Base-by-base conservation (phyloP, 2,329 filamentous ascomycete species). In the Colletotrichum liriopes region DNA sequence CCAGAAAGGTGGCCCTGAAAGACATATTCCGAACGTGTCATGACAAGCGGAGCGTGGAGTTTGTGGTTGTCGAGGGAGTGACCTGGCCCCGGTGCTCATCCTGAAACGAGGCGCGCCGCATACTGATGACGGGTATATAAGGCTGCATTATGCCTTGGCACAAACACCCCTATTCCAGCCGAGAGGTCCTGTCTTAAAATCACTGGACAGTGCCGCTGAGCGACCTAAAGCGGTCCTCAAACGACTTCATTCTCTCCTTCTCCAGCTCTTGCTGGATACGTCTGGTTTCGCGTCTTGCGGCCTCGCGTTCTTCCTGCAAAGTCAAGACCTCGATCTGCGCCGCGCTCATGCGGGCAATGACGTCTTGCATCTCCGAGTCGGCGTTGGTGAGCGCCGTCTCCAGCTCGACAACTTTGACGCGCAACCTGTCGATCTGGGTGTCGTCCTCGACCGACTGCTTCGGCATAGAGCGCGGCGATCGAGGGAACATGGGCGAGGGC, bases 281-380 rank as follows among this genome's bases (percentile, higher is more conserved):
- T 77, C 90, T 88, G 70, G 93, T 95, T 81, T 93, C 89, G 62
- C 90, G 89, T 77, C 94, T 89, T 29, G 93, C 93, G 75, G 92
- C 90, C 78, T 96, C 94, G 77, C 90, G 88, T 81, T 93, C 90
- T 75, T 90, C 90, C 81, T 95, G 93, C 59, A 97, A 86, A 79
- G 94, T 92, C 77, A 93, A 90, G 56, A 96, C 94, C 82, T 95
- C 93, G 74, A 96, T 93, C 83, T 96, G 94, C 35, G 93, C 93
- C 76, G 87, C 86, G 82, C 93, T 95, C 91, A 97, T 96, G 77
- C 90, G 89, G 72, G 91, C 87, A 20, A 96, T 92, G 7, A 96
- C 93, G 78, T 94, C 91, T 78, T 94, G 91, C 92, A 96, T 95
- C 82, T 96, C 93, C 58, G 86, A 87, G 78, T 96, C 94, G 14